These are phyloP conservation scores for Erythrobasidium yunnanense DNA, from an alignment of 768 basidiomycete species.

Conservation along the genomic window DNA sequence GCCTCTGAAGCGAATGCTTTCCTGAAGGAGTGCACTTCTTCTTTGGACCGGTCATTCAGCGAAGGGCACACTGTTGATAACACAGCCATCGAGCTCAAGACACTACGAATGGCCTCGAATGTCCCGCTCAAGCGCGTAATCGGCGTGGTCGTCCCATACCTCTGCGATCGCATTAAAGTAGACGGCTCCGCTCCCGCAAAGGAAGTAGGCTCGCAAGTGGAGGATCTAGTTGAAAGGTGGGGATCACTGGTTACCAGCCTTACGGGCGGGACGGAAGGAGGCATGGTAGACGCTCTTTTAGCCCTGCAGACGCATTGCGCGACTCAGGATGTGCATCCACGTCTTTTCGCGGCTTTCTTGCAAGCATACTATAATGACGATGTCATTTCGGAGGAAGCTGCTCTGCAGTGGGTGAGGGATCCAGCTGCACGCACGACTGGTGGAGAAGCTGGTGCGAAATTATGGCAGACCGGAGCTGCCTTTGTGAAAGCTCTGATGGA, in stretches of 20 bases:
- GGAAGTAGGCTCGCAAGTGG: constrained; percentile 48
- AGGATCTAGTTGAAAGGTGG: constrained; percentile 61
- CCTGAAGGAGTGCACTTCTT: constrained; percentile 61
- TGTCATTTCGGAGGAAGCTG: constrained; percentile 77
- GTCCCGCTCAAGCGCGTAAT: constrained; percentile 74
- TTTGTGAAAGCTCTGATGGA: constrained; percentile 73
- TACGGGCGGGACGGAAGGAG: constrained; percentile 53
- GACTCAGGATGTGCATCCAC: constrained; percentile 49
- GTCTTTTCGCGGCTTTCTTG: constrained; percentile 73
- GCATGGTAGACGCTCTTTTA: constrained; percentile 66
- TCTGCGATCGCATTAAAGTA: constrained; percentile 62
- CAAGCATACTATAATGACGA: constrained; percentile 83
- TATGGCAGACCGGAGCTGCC: constrained; percentile 48
- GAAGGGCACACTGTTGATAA: constrained; percentile 88
- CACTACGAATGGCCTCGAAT: constrained; percentile 91
- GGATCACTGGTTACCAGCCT: constrained; percentile 68
- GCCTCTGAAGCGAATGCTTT: constrained; percentile 53
- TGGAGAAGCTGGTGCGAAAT: constrained; percentile 47
- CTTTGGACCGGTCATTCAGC: constrained; percentile 79
- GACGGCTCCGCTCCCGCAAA: constrained; percentile 52
- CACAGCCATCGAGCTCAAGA: constrained; percentile 86
- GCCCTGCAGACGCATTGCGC: constrained; percentile 56
- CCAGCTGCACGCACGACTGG: constrained; percentile 57
- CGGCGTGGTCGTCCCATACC: constrained; percentile 73
- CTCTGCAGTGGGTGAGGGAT: constrained; percentile 69